phyloP scores from a whole-genome alignment of 768 basidiomycete species.

The Ephemerocybe angulata region DNA sequence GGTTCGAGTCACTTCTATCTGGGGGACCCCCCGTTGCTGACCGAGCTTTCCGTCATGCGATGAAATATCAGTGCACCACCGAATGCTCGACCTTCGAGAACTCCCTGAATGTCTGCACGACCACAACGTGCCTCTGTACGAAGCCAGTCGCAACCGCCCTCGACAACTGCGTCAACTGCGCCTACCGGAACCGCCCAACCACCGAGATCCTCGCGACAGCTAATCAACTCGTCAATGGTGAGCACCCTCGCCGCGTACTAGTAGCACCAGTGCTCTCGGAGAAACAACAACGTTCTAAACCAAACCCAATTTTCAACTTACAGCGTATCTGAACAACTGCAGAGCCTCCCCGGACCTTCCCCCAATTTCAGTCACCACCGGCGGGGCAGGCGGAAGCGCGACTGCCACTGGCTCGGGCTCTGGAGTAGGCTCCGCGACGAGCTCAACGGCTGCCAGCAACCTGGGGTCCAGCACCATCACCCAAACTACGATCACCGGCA shows the following conservation, averaged over 20 bases:
- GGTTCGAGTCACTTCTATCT: too few species aligned
- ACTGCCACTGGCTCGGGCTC: background rate
- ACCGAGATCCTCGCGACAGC: constrained; percentile 12
- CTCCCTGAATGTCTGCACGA: constrained; percentile 16
- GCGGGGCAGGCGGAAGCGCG: background rate
- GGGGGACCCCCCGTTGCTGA: background rate
- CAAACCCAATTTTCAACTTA: background rate
- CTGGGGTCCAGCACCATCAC: background rate
- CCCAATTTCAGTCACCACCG: constrained; percentile 1
- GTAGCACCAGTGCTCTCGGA: background rate
- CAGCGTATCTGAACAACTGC: constrained; percentile 6
- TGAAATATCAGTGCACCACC: constrained; percentile 6
- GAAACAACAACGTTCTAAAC: too few species aligned
- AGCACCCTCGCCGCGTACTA: constrained; percentile 4
- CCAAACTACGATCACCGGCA: background rate
- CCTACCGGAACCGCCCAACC: constrained; percentile 16
- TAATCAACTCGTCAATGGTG: constrained; percentile 24
- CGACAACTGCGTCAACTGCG: constrained; percentile 30
- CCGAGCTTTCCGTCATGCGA: background rate
- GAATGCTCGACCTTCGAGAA: constrained; percentile 7
- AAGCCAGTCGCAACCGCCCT: constrained; percentile 19
- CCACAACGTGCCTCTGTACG: constrained; percentile 24
- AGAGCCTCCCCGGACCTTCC: constrained; percentile 1
- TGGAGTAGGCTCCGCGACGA: background rate
- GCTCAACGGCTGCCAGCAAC: background rate